Base-by-base conservation (phyloP, 345 rosid genomes). In the Pseudoturritis turrita region DNA sequence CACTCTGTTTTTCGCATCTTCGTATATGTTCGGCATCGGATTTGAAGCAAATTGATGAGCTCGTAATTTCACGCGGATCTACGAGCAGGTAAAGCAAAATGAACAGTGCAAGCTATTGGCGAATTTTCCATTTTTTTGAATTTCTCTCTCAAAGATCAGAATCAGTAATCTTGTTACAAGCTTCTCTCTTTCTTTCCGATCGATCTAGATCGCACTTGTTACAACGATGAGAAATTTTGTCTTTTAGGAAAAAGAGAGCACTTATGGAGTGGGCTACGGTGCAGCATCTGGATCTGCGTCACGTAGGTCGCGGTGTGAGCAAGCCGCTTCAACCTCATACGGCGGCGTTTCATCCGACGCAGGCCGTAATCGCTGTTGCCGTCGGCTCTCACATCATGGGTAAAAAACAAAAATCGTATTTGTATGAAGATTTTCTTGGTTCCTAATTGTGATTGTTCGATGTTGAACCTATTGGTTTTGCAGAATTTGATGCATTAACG, bases 191-290 rank as follows among this genome's bases (percentile, higher is more conserved):
- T 36, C 46, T 64, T 37, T 65, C 15, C 37, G 18, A 36, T 46
- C 50, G 77, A 73, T 73, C 62, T 74, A 3, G 10, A 69, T 62
- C 65, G 35, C 33, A 31, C 40, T 52, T 22, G 31, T 3, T 54
- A 10, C 35, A 10, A 0, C n/a, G n/a, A 33, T 50, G 21, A 19
- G 29, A 13, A 45, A 25, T n/a, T n/a, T n/a, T n/a, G n/a, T n/a
- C n/a, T 44, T 55, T 25, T 43, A 53, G 63, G 56, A 11, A 49
- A 35, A 35, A 31, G 59, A 50, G 19, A 59, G 35, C 45, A 77
- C 63, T 62, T 50, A 95, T 95, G 99, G 97, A 95, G 90, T 95
- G 99, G 99, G 68, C 90, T 7, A 88, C 98, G 70, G 85, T 95
- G 77, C 99, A 95, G 83, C 99, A 95, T 74, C 92, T 91, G 82